Evolutionary conservation across 768 basidiomycete genomes (phyloP).

Genomic region (Crucibulum laeve): DNA sequence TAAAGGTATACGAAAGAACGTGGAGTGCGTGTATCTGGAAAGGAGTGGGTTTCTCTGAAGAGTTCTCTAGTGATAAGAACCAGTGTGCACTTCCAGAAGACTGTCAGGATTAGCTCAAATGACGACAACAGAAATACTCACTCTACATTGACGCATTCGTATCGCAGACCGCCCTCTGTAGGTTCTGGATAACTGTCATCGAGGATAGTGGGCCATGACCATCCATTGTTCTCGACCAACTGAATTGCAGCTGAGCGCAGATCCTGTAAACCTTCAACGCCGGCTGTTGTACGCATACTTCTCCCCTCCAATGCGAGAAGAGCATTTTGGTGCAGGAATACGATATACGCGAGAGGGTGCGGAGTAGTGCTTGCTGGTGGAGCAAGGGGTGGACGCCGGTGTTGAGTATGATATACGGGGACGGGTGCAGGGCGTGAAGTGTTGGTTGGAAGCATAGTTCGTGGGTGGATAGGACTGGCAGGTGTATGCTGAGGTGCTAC

Average conservation of each 20-base stretch:
- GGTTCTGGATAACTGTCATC: slow-evolving; percentile 41
- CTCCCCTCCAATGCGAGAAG: slow-evolving; percentile 26
- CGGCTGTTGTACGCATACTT: not conserved
- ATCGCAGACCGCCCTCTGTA: slow-evolving; percentile 34
- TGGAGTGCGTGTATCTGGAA: slow-evolving; percentile 61
- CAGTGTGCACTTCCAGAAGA: slow-evolving; percentile 35
- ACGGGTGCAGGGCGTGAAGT: slow-evolving; percentile 11
- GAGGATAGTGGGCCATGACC: slow-evolving; percentile 45
- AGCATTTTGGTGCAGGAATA: slow-evolving; percentile 39
- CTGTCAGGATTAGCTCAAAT: slow-evolving; percentile 3
- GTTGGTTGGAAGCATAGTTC: slow-evolving; percentile 4
- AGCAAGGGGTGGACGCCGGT: not conserved
- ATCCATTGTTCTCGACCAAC: slow-evolving; percentile 35
- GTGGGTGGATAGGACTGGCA: not conserved
- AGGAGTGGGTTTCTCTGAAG: slow-evolving; percentile 46
- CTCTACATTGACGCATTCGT: slow-evolving; percentile 35
- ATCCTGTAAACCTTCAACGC: slow-evolving; percentile 1
- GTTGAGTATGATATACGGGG: slow-evolving; percentile 2
- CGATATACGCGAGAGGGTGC: slow-evolving; percentile 30
- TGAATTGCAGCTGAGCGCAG: slow-evolving; percentile 25
- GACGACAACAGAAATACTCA: slow-evolving; percentile 19
- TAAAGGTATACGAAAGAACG: slow-evolving; percentile 57
- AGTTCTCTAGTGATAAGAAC: slow-evolving; percentile 49
- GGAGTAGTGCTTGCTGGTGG: slow-evolving; percentile 3
- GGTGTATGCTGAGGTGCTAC: slow-evolving; percentile 17